Evolutionary conservation across 768 basidiomycete species (phyloP).

Genomic region (Kwoniella dendrophila): DNA sequence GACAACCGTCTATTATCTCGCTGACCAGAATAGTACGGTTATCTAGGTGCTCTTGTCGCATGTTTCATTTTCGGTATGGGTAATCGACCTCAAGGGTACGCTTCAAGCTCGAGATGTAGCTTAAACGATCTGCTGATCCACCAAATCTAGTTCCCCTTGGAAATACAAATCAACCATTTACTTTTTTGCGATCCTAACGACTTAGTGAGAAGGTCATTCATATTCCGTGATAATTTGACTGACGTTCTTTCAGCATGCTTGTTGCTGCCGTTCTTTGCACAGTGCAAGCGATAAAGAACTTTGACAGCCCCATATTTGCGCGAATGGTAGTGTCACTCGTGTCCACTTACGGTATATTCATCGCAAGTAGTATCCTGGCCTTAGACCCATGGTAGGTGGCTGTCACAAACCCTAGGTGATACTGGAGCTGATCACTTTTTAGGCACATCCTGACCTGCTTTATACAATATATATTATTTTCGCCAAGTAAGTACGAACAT

Average conservation of each 20-base stretch:
- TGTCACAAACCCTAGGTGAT: background rate
- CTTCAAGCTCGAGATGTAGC: background rate
- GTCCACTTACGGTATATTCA: slow-evolving; percentile 83
- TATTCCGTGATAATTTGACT: background rate
- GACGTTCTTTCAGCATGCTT: slow-evolving; percentile 60
- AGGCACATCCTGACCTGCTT: slow-evolving; percentile 88
- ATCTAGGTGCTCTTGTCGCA: slow-evolving; percentile 81
- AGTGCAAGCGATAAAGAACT: slow-evolving; percentile 68
- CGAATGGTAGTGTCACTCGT: slow-evolving; percentile 79
- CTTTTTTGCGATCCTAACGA: slow-evolving; percentile 73
- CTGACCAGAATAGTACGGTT: slow-evolving; percentile 65
- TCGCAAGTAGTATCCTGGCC: slow-evolving; percentile 74
- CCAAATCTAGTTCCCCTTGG: slow-evolving; percentile 65
- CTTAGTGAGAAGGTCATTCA: slow-evolving; percentile 60
- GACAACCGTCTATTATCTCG: background rate
- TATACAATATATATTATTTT: slow-evolving; percentile 80
- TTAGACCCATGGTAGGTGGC: slow-evolving; percentile 78
- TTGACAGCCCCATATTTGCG: slow-evolving; percentile 66
- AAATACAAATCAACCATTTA: slow-evolving; percentile 83
- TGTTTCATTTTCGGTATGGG: slow-evolving; percentile 96
- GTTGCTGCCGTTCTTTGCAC: slow-evolving; percentile 80
- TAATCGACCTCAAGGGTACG: slow-evolving; percentile 83
- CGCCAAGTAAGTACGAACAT: slow-evolving; percentile 66
- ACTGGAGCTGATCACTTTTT: background rate
- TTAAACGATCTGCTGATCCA: slow-evolving; percentile 33